Percentiles rank a stretch among this genome's conserved stretches.
These are phyloP conservation scores for Lentinula sp. DNA, from an alignment of 768 basidiomycete species.

Conservation along the genomic window DNA sequence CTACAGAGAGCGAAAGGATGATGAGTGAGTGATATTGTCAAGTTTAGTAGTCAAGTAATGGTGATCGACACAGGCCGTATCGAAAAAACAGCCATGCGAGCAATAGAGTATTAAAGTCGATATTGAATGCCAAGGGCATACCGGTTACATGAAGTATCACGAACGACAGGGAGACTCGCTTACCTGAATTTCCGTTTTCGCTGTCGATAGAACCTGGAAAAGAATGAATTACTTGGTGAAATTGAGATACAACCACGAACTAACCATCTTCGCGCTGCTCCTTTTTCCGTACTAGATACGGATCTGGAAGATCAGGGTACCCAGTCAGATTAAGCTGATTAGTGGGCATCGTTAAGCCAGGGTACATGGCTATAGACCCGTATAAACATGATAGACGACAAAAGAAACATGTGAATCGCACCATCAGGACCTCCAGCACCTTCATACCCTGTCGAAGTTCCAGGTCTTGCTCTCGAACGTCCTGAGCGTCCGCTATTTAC, in stretches of 20 bases:
- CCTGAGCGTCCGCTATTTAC: conserved; percentile 11
- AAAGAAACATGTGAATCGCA: neutral
- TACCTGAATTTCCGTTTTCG: neutral
- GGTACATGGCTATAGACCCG: neutral
- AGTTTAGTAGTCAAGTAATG: no score
- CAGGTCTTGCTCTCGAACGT: conserved; percentile 44
- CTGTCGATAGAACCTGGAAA: neutral
- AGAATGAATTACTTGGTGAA: neutral
- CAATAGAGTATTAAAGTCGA: no score
- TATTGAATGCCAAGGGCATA: no score
- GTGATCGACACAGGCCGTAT: no score
- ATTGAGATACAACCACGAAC: neutral
- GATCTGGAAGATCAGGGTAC: neutral
- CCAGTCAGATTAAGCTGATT: neutral
- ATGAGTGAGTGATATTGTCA: neutral
- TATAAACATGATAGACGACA: neutral
- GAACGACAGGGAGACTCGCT: neutral
- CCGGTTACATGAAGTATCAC: no score
- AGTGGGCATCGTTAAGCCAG: neutral
- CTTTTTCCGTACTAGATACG: conserved; percentile 3
- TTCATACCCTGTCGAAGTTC: conserved; percentile 73
- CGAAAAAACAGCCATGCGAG: no score
- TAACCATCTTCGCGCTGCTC: neutral
- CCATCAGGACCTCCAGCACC: conserved; percentile 19
- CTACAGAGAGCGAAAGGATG: neutral